These are phyloP conservation scores for Cephalotrichum gorgonifer DNA, from an alignment of 2,329 filamentous ascomycete species.

Conservation along the genomic window DNA sequence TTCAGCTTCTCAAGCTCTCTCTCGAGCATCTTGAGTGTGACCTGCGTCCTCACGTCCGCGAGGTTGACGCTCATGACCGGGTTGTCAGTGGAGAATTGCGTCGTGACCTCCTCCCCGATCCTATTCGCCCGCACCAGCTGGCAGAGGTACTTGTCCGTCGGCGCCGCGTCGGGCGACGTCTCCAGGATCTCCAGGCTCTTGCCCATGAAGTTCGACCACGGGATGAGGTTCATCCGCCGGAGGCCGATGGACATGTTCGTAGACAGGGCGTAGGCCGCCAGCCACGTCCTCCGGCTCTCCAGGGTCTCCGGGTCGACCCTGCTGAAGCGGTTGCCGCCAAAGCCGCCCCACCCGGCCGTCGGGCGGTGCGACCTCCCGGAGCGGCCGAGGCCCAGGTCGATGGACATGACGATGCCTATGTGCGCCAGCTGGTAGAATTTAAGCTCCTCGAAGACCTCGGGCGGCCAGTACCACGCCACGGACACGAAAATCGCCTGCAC, in stretches of 20 bases:
- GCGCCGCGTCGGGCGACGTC: constrained; percentile 41
- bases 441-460: constrained; percentile 72
- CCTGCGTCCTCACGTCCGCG: constrained; percentile 52
- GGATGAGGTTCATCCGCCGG: constrained; percentile 48
- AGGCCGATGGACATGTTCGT: constrained; percentile 51
- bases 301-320: constrained; percentile 36
- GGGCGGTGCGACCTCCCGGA: constrained; percentile 8
- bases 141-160: constrained; percentile 46
- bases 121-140: constrained; percentile 50
- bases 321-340: background rate
- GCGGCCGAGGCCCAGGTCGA: constrained; percentile 70
- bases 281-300: constrained; percentile 47
- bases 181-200: constrained; percentile 48
- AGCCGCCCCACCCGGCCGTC: background rate
- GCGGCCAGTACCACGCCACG: constrained; percentile 78
- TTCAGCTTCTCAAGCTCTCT: constrained; percentile 52
- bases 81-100: constrained; percentile 59
- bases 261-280: constrained; percentile 48
- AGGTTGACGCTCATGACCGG: constrained; percentile 42
- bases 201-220: constrained; percentile 50
- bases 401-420: constrained; percentile 68
- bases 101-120: constrained; percentile 57
- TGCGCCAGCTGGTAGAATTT: constrained; percentile 87
- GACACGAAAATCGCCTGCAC: constrained; percentile 68
- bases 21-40: constrained; percentile 55